Evolutionary conservation across 2,329 filamentous ascomycete genomes (phyloP), one percentile per base, ranked within the genome.

Genomic region (Colletotrichum sp.): DNA sequence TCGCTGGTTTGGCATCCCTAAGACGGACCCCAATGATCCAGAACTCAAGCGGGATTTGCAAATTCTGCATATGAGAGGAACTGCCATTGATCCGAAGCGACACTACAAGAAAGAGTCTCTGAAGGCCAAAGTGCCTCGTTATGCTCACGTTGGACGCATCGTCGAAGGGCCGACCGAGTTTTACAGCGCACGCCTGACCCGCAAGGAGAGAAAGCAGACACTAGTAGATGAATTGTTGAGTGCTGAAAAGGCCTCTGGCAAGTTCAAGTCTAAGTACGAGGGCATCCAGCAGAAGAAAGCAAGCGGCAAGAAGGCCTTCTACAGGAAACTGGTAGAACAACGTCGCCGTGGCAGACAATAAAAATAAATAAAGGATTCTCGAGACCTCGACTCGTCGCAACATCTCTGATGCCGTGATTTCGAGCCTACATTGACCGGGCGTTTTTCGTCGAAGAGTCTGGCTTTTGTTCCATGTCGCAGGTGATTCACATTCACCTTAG

Each of bases 11-110:
- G 91, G 98, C 80, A 89, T 99, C 70, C 96, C 96, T 8, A 93
- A 93, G 80, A 98, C 96, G 30, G 89, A 95, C 67, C 92, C 95
- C 11, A 98, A 96, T 28, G 89, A 95, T 66, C 92, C 95, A 15
- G 93, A 98, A 81, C 88, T 98, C 77, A 98, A 96, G 85, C 91
- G 95, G 79, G 96, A 99, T 82, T 88, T 98, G 67, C 96, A 98
- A 84, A 88, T 98, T 13, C 88, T 99, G 75, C 93, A 95, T 78
- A 96, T 98, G 94, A 93, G 97, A 83, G 93, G 93, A 72, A 78
- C 77, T 48, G 93, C 98, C 25, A 89, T 98, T 27, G 96, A 98
- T 79, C 93, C 96, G 1, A 96, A 98, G 83, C 90, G 94, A 66
- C 94, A 96, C 81, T 98, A 98, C 88, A 98, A 96, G 84, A 98